These are phyloP conservation scores for Plenodomus tracheiphilus DNA, from an alignment of 2,329 filamentous ascomycete species.

Conservation along the genomic window DNA sequence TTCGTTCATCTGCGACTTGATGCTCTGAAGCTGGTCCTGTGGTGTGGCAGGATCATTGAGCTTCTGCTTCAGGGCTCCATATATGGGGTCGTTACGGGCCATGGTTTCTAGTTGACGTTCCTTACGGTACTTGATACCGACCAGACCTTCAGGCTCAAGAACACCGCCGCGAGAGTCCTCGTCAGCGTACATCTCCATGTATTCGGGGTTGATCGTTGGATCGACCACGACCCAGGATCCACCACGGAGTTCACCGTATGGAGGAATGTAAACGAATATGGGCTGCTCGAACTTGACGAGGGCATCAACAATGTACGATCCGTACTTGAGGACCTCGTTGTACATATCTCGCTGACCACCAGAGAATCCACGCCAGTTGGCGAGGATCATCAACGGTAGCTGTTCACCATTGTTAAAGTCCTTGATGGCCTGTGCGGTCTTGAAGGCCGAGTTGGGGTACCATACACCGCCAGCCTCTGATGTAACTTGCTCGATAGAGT, in stretches of 20 bases:
- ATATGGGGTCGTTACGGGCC: slow-evolving; percentile 85
- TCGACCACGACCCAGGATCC: slow-evolving; percentile 99
- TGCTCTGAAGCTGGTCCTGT: slow-evolving; percentile 72
- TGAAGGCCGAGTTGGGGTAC: slow-evolving; percentile 99
- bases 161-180: slow-evolving; percentile 94
- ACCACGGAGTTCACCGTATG: slow-evolving; percentile 93
- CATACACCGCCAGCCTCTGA: slow-evolving; percentile 98
- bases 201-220: slow-evolving; percentile 93
- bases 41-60: slow-evolving; percentile 68
- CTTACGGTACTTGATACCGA: slow-evolving; percentile 97
- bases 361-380: slow-evolving; percentile 99
- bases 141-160: slow-evolving; percentile 95
- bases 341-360: slow-evolving; percentile 99
- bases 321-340: slow-evolving; percentile 99
- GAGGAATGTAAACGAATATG: slow-evolving; percentile 98
- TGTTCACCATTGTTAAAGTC: slow-evolving; percentile 99
- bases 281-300: slow-evolving; percentile 98
- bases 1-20: slow-evolving; percentile 81
- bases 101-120: slow-evolving; percentile 98
- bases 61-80: slow-evolving; percentile 81
- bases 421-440: slow-evolving; percentile 97
- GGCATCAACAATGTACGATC: slow-evolving; percentile 97
- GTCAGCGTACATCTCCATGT: slow-evolving; percentile 99
- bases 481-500: slow-evolving; percentile 93
- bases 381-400: slow-evolving; percentile 96